Base-by-base conservation (phyloP, 768 basidiomycete genomes). In the Auricularia sp. region DNA sequence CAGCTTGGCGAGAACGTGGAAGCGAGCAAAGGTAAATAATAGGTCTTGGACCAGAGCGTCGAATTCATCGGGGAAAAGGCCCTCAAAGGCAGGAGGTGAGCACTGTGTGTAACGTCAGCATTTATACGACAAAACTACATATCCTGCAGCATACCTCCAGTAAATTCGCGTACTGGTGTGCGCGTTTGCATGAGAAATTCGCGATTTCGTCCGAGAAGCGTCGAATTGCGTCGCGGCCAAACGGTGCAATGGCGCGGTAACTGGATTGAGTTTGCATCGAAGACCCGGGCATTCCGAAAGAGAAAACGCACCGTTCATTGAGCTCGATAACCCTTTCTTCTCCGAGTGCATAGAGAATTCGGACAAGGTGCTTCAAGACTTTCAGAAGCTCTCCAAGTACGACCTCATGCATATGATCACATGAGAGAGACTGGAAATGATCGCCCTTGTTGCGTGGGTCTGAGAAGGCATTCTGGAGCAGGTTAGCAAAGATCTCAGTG, bases 21-120 rank as follows among this genome's bases (percentile, higher is more conserved):
- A 66, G 35, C 36, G 24, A 7, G 36, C 65, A 16, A 44, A 44
- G 10, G 42, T 44, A 16, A 44, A 44, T 16, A 44, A 16, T 16
- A 44, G 42, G 8, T 8, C 16, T 16, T 44, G 42, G 16, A 44
- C 42, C 8, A 44, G 16, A 10, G 42, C 42, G 42, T 44, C 42
- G 42, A 44, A 44, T 1, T 44, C 42, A 8, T 69, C 65, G 3
- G 70, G 72, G 0, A 80, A 67, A 0, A 82, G 71, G 2, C 74
- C 78, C 3, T 81, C 76, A 35, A 80, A 78, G 0, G 70, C 75
- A 0, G 79, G 78, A 24, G 24, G 24, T 24, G 24, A 24, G 24
- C 24, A 24, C 24, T 24, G 24, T 24, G 24, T 24, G 24, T 24
- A 24, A 1, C 1, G 24, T 24, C 24, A 24, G 24, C 4, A 59